phyloP scores from a whole-genome alignment of 176 grass and related monocot genomes.

The Thalia dealbata region DNA sequence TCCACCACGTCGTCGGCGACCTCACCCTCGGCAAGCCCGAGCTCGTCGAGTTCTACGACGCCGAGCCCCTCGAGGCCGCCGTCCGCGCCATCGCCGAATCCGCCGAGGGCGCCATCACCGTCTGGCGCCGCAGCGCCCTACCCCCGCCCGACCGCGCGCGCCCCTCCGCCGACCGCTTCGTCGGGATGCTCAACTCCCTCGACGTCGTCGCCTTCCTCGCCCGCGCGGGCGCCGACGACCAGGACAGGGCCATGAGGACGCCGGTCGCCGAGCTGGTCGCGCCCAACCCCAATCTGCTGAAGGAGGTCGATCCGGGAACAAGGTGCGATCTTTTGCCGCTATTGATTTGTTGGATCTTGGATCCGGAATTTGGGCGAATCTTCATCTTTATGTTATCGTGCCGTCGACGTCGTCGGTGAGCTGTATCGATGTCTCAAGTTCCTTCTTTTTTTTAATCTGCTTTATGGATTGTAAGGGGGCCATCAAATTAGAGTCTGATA shows the following conservation, averaged over 20 bases:
- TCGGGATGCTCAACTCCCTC: constrained; percentile 78
- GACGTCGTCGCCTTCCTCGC: constrained; percentile 76
- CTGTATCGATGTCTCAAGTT: not conserved
- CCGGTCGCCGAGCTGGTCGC: constrained; percentile 48
- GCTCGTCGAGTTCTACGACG: constrained; percentile 55
- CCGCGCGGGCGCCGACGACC: constrained; percentile 26
- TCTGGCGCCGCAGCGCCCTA: constrained; percentile 29
- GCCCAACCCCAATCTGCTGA: constrained; percentile 46
- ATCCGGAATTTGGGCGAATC: not conserved
- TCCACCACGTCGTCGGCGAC: constrained; percentile 89
- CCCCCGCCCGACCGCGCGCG: constrained; percentile 17
- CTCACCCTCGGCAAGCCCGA: constrained; percentile 76
- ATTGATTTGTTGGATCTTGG: not conserved
- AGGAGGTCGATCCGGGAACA: constrained; percentile 88
- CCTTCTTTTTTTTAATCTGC: not conserved
- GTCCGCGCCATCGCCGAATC: constrained; percentile 51
- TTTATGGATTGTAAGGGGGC: not conserved
- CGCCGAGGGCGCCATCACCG: constrained; percentile 58
- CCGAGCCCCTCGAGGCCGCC: constrained; percentile 61
- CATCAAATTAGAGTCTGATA: not conserved
- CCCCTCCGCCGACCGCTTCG: constrained; percentile 43
- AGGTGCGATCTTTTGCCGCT: constrained; percentile 29
- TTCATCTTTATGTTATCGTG: not conserved
- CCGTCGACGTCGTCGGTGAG: not conserved
- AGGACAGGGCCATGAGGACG: constrained; percentile 31